Evolutionary conservation across 768 basidiomycete genomes (phyloP).

Genomic region (Paxillus involutus): DNA sequence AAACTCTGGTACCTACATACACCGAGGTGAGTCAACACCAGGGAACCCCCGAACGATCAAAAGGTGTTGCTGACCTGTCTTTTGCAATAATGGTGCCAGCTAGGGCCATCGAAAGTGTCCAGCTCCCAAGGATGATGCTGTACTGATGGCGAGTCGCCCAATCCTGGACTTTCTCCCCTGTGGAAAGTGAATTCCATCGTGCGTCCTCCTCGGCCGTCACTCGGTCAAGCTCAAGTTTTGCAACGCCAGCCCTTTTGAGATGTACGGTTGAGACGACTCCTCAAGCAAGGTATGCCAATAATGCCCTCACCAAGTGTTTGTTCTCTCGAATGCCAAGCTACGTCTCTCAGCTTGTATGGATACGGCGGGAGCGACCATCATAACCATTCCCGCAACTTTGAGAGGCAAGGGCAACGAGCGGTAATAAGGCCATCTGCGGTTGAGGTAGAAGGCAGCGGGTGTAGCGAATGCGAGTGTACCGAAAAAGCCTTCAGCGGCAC

Average conservation of each 20-base stretch:
- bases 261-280: no score
- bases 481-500: conserved; percentile 56
- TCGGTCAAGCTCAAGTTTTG: conserved; percentile 55
- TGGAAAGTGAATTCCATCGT: conserved; percentile 50
- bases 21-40: not conserved
- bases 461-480: conserved; percentile 48
- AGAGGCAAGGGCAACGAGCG: conserved; percentile 64
- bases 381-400: conserved; percentile 67
- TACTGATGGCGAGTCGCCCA: conserved; percentile 71
- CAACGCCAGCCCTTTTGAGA: conserved; percentile 36
- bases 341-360: conserved; percentile 76
- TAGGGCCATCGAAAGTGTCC: conserved; percentile 66
- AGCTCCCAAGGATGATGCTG: conserved; percentile 70
- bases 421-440: conserved; percentile 58
- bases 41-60: not conserved
- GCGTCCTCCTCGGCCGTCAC: conserved; percentile 31
- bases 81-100: conserved; percentile 69
- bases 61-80: conserved; percentile 45
- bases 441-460: conserved; percentile 49
- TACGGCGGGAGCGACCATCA: conserved; percentile 63
- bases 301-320: conserved; percentile 49
- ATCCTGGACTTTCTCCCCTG: conserved; percentile 54
- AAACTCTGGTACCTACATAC: conserved; percentile 24
- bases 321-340: conserved; percentile 61
- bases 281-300: no score